Evolutionary conservation across 1,139 yeast genomes (phyloP).

Genomic region (Kurtzmaniella quercitrusa): DNA sequence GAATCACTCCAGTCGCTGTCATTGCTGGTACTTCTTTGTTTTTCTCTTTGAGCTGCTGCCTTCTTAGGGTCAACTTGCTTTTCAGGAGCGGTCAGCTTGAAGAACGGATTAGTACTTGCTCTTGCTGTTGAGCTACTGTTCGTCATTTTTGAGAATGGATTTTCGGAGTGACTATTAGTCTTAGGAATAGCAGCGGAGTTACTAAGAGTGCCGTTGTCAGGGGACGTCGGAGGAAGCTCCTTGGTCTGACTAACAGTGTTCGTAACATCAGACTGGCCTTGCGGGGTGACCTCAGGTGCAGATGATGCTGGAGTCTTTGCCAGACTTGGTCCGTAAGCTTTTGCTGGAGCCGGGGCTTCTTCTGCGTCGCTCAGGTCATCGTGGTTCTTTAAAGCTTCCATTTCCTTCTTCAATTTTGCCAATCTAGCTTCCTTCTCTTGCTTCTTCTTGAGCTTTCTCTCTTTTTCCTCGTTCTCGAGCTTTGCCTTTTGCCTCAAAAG

Average conservation of each 20-base stretch:
- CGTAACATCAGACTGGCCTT: too few relatives aligned
- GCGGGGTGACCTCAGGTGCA: too few relatives aligned
- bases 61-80: conserved; percentile 46
- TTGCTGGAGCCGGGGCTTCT: conserved; percentile 22
- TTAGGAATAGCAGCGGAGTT: too few relatives aligned
- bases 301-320: conserved; percentile 11
- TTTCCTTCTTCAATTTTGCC: conserved; percentile 58
- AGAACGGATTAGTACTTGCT: conserved; percentile 38
- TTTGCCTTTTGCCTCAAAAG: conserved; percentile 46
- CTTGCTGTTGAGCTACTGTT: conserved; percentile 10
- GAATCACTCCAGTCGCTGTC: conserved; percentile 54
- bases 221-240: too few relatives aligned
- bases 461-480: conserved; percentile 45
- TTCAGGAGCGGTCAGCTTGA: conserved; percentile 39
- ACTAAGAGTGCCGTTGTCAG: conserved; percentile 9
- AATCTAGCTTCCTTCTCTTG: conserved; percentile 56
- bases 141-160: conserved; percentile 35
- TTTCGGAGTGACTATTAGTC: conserved; percentile 26
- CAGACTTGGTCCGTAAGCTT: conserved; percentile 25
- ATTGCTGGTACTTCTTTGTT: conserved; percentile 56
- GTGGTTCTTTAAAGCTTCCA: conserved; percentile 50
- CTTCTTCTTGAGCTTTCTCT: conserved; percentile 45
- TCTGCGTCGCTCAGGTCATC: conserved; percentile 35
- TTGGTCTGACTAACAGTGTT: too few relatives aligned
- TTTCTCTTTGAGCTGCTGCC: conserved; percentile 59